Base-by-base conservation (phyloP, 139 green algal species). In the Chlorella sp. region DNA sequence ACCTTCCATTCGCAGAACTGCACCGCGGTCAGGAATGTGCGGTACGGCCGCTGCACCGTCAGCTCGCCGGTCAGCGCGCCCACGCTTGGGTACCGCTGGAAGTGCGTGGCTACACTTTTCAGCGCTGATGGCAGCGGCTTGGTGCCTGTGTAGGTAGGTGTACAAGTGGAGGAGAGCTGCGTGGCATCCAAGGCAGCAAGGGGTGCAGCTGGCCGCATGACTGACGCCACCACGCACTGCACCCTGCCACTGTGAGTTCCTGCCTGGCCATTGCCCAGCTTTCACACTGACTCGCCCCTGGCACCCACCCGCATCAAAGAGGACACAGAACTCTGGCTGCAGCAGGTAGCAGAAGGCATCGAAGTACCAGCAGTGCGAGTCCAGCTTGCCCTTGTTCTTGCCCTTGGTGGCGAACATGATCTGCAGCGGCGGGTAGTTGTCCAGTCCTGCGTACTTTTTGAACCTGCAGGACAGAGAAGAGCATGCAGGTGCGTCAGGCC, bases 1-100 rank as follows among this genome's bases (percentile, higher is more conserved):
- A 86, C 86, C 74, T 90, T 90, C 87, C 87, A 90, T 67, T 90
- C 87, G 63, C 82, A 88, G 34, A 88, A 90, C 82, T 90, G 87
- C 64, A 90, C 87, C 6, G 87, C 80, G 3, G 87, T 83, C 13
- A 90, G 75, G 68, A 88, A 90, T 72, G 75, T 88, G 74, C 82
- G 75, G 70, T 90, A 90, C 28, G 87, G 87, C 0, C 87, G 83
- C 39, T 88, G 72, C 81, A 90, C 87, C 20, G 51, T 80, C 32
- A 90, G 57, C 76, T 90, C 87, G 28, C 87, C 87, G 21, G 87
- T 90, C 67, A 90, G 71, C 26, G 87, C 87, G 21, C 87, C 87
- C 44, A 88, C 76, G 38, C 51, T 78, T 30, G 87, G 87, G 74
- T 90, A 88, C 20, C 82, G 81, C 60, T 86, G 74, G 41, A 90